Conservation (phyloP, 768 basidiomycete species). For the Tricholoma furcatifolium region DNA sequence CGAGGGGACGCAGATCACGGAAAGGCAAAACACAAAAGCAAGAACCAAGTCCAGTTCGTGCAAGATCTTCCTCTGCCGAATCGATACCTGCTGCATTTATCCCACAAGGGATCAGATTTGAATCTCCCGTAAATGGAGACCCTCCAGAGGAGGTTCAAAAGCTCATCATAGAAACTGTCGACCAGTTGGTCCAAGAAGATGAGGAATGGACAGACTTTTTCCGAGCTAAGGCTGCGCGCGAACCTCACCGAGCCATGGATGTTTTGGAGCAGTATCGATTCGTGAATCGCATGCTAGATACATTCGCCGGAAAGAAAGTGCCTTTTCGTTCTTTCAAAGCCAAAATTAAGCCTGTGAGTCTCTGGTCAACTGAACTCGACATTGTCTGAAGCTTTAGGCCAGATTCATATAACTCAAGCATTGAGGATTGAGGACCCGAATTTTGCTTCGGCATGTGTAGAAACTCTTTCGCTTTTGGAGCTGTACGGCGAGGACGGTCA, state of each 20-base stretch:
- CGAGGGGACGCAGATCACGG: neutral
- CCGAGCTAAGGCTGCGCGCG: slow-evolving; percentile 31
- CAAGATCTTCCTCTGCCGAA: slow-evolving; percentile 2
- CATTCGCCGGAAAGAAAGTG: slow-evolving; percentile 40
- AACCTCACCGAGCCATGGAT: slow-evolving; percentile 37
- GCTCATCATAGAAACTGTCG: slow-evolving; percentile 42
- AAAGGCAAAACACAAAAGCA: neutral
- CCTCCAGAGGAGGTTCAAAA: slow-evolving; percentile 39
- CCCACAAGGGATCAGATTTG: slow-evolving; percentile 15
- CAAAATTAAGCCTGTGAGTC: slow-evolving; percentile 47
- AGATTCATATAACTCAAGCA: slow-evolving; percentile 56
- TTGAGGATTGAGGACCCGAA: slow-evolving; percentile 40
- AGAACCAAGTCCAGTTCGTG: neutral
- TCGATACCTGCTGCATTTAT: neutral
- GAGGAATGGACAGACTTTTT: slow-evolving; percentile 46
- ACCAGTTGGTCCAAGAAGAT: slow-evolving; percentile 42
- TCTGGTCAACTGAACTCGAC: neutral
- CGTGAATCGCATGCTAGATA: slow-evolving; percentile 48
- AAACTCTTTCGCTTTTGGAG: slow-evolving; percentile 47
- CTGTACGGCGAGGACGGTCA: slow-evolving; percentile 58
- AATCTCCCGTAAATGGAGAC: slow-evolving; percentile 32
- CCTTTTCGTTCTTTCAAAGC: slow-evolving; percentile 34
- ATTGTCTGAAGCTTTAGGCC: neutral
- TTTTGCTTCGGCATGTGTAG: slow-evolving; percentile 48
- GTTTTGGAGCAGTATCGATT: slow-evolving; percentile 50